Conservation (phyloP, 768 basidiomycete species). For the Pulveroboletus ravenelii region DNA sequence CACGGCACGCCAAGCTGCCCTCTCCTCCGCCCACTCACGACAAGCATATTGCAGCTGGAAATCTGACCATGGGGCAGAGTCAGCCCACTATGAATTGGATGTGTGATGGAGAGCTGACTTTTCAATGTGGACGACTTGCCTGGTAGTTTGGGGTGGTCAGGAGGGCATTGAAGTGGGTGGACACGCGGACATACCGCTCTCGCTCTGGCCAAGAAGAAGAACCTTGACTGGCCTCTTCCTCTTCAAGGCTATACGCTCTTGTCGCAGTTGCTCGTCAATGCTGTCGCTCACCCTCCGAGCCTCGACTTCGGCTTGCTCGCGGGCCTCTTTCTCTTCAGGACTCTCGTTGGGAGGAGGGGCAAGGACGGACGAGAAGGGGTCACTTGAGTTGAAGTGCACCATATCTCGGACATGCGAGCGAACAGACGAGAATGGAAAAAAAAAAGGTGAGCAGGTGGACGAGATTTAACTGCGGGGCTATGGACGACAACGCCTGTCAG, state of each 20-base stretch:
- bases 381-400: slow-evolving; percentile 41
- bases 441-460: background rate
- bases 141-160: slow-evolving; percentile 6
- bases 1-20: slow-evolving; percentile 66
- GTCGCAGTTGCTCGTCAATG: slow-evolving; percentile 70
- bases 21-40: slow-evolving; percentile 66
- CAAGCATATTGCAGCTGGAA: slow-evolving; percentile 74
- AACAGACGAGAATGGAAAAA: background rate
- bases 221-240: slow-evolving; percentile 69
- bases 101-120: slow-evolving; percentile 39
- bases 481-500: too few relatives aligned
- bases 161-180: background rate
- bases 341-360: slow-evolving; percentile 66
- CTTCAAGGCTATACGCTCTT: slow-evolving; percentile 53
- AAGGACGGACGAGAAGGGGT: slow-evolving; percentile 57
- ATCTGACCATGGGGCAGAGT: slow-evolving; percentile 33
- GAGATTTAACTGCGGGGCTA: background rate
- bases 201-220: slow-evolving; percentile 70
- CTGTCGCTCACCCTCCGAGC: slow-evolving; percentile 63
- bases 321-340: slow-evolving; percentile 45
- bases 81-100: background rate
- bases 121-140: slow-evolving; percentile 77
- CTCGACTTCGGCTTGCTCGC: slow-evolving; percentile 59
- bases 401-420: slow-evolving; percentile 6
- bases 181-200: slow-evolving; percentile 45